Conservation (phyloP, 2,329 filamentous ascomycete genomes). For the Calonectria honghensis region DNA sequence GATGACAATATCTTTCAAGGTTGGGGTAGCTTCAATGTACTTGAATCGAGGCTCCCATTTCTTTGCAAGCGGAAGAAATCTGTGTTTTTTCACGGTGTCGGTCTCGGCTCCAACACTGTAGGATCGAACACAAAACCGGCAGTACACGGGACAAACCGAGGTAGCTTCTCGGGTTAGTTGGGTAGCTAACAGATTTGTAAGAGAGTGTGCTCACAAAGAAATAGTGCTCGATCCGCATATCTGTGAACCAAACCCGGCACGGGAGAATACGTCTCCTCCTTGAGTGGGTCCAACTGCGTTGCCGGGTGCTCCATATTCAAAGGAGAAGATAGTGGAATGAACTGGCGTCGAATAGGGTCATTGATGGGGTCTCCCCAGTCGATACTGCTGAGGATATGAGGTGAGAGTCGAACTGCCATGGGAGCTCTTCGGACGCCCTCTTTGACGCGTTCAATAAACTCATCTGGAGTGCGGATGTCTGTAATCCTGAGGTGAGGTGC, state of each 20-base stretch:
- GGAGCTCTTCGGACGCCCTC: neutral
- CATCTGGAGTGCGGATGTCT: neutral
- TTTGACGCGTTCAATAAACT: neutral
- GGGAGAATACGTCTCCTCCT: neutral
- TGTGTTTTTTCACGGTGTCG: neutral
- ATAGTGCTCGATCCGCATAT: neutral
- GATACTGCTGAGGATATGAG: neutral
- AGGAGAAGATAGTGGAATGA: neutral
- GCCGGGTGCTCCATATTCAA: neutral
- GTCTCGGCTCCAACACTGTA: neutral
- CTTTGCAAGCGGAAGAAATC: neutral
- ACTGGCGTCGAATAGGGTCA: neutral
- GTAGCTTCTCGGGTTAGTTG: neutral
- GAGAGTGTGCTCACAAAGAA: neutral
- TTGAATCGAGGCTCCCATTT: conserved; percentile 9
- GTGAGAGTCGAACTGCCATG: neutral
- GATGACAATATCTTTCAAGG: neutral
- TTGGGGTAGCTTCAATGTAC: neutral
- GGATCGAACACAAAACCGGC: conserved; percentile 1
- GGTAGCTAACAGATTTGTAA: neutral
- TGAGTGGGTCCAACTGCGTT: neutral
- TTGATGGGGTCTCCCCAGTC: neutral
- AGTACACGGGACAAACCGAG: neutral
- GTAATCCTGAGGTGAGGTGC: neutral
- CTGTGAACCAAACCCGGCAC: conserved; percentile 1